Percentiles rank a stretch among this genome's conserved stretches.
Conservation (phyloP, 805 yeast genomes). For the Barnettozyma vustinii region DNA sequence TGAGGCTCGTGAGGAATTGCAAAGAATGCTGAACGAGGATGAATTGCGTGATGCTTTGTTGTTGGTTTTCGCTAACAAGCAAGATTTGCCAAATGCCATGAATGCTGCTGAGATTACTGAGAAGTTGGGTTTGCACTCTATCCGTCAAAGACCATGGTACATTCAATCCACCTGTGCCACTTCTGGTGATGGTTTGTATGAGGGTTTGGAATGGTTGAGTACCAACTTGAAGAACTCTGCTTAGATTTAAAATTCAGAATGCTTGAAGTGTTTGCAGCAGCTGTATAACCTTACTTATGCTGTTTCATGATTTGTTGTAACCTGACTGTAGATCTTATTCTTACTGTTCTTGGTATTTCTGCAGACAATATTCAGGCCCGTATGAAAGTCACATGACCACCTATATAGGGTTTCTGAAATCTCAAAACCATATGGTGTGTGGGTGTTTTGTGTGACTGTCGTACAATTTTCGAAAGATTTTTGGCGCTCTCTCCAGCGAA, state of each 20-base stretch:
- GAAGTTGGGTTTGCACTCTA: constrained; percentile 92
- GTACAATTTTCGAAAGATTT: not conserved
- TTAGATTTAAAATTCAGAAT: constrained; percentile 17
- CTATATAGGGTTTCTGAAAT: not conserved
- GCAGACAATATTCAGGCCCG: not conserved
- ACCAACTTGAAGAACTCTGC: constrained; percentile 77
- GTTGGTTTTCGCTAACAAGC: constrained; percentile 96
- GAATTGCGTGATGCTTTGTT: constrained; percentile 95
- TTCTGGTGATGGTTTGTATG: constrained; percentile 97
- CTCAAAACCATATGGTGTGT: not conserved
- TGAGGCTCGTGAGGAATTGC: constrained; percentile 97
- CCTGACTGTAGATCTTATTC: not conserved
- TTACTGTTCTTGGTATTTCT: not conserved
- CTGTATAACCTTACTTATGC: not conserved
- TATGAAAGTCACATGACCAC: not conserved
- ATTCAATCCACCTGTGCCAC: constrained; percentile 99
- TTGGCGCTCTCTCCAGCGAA: not conserved
- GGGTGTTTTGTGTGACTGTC: not conserved
- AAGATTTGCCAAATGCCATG: constrained; percentile 99
- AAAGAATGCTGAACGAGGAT: constrained; percentile 97
- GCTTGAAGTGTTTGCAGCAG: constrained; percentile 1
- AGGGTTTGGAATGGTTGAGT: constrained; percentile 96
- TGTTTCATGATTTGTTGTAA: not conserved
- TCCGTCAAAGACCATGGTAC: constrained; percentile 99
- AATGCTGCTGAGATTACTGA: constrained; percentile 98